phyloP scores from a whole-genome alignment of 2,329 filamentous ascomycete species.

The Cadophora malorum region DNA sequence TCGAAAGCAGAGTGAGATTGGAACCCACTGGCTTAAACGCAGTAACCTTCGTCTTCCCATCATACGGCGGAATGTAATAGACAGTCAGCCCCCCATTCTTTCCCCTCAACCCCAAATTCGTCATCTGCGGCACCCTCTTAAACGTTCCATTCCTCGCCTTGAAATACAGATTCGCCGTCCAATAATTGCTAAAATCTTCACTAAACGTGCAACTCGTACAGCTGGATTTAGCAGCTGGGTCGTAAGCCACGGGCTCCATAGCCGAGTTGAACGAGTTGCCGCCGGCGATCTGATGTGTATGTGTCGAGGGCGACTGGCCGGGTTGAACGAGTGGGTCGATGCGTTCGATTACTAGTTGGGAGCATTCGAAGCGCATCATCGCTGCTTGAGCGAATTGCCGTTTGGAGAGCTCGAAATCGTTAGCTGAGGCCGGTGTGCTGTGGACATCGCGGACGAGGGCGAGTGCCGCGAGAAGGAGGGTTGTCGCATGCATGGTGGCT shows the following conservation, averaged over 20 bases:
- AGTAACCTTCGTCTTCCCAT: constrained; percentile 47
- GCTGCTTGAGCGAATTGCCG: constrained; percentile 25
- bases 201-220: constrained; percentile 46
- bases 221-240: constrained; percentile 40
- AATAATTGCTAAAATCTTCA: constrained; percentile 46
- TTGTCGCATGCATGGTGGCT: neutral
- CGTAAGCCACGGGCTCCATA: constrained; percentile 44
- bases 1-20: too few relatives aligned
- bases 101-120: constrained; percentile 33
- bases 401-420: constrained; percentile 12
- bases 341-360: constrained; percentile 24
- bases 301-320: constrained; percentile 21
- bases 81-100: constrained; percentile 49
- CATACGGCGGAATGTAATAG: constrained; percentile 47
- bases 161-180: constrained; percentile 44
- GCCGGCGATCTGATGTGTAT: constrained; percentile 28
- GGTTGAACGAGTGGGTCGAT: constrained; percentile 29
- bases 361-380: constrained; percentile 28
- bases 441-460: neutral
- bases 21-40: constrained; percentile 46
- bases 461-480: neutral
- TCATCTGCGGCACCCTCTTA: constrained; percentile 38
- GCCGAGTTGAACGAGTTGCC: constrained; percentile 17
- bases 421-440: neutral
- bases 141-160: constrained; percentile 43